Conservation (phyloP, 2,329 filamentous ascomycete genomes). For the Lomentospora prolificans region DNA sequence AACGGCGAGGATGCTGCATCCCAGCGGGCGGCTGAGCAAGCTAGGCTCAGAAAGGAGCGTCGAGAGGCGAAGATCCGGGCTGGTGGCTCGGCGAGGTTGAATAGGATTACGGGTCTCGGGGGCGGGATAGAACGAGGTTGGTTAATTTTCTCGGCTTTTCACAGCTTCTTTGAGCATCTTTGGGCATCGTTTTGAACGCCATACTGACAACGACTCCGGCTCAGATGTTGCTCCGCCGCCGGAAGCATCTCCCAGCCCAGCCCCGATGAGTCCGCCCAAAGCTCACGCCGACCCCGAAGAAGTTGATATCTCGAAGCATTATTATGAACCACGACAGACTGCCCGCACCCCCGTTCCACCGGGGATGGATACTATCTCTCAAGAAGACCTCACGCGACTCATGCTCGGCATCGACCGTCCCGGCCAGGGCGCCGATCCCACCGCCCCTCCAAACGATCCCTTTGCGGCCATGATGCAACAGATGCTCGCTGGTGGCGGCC, state of each 20-base stretch:
- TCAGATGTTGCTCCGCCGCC: too few relatives aligned
- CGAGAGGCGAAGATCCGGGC: constrained; percentile 70
- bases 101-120: constrained; percentile 56
- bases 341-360: constrained; percentile 18
- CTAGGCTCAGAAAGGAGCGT: constrained; percentile 67
- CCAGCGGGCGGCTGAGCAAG: constrained; percentile 51
- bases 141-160: neutral
- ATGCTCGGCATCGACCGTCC: constrained; percentile 47
- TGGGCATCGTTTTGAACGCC: too few relatives aligned
- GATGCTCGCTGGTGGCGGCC: constrained; percentile 46
- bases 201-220: too few relatives aligned
- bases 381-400: constrained; percentile 54
- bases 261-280: constrained; percentile 12
- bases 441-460: constrained; percentile 18
- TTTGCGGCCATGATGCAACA: constrained; percentile 63
- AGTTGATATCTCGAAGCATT: constrained; percentile 69
- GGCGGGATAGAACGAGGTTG: neutral
- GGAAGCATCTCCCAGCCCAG: constrained; percentile 20
- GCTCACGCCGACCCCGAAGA: constrained; percentile 57
- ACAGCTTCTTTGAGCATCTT: too few relatives aligned
- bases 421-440: constrained; percentile 14
- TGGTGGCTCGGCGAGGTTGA: constrained; percentile 58
- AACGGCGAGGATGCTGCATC: constrained; percentile 31
- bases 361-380: constrained; percentile 31
- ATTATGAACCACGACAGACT: constrained; percentile 41